Base-by-base conservation (phyloP, 805 yeast genomes). In the Brettanomyces naardenensis region DNA sequence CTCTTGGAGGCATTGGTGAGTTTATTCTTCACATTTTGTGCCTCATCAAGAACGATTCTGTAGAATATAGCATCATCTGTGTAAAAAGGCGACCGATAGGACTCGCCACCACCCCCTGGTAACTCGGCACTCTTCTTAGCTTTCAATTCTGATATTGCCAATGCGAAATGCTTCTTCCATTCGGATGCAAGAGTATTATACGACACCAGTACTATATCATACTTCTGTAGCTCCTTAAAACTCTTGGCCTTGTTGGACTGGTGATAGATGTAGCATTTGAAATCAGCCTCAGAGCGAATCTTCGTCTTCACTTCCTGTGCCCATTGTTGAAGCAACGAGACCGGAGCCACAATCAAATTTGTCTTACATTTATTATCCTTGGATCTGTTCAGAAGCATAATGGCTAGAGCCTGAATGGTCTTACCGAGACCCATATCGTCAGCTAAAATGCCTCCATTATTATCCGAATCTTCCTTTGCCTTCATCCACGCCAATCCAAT, bases 391-490 rank as follows among this genome's bases (percentile, higher is more conserved):
- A 75, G 64, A 39, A 80, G 50, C 38, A 83, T 73, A 31, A 84
- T 53, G 1, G 80, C 73, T 17, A 82, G 59, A 1, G 84, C 70
- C 48, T 82, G 89, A 23, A 80, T 69, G 0, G 92, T 83, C 54
- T 83, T 83, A 39, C 88, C 87, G 17, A 83, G 61, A 6, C 92
- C 92, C 92, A 82, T 82, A 65, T 80, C 89, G 56, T 83, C 92
- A 1, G 88, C 88, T 11, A 83, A 58, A 9, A 82, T 76, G 5
- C 89, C 84, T 15, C 90, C 90, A 46, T 62, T 64, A 31, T 71
- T 68, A 26, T 58, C 61, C 3, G 78, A 70, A 13, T 65, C 58
- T 51, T 90, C 97, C 65, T 77, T 78, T 32, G 75, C 65, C 35
- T 73, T 55, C 48, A 90, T 59, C 97, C 97, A 90, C 6, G 78